A percentile compares a stretch with the other conserved stretches of the same genome.
Evolutionary conservation across 345 rosid genomes (phyloP).

Genomic region (Eucalyptus cloeziana): DNA sequence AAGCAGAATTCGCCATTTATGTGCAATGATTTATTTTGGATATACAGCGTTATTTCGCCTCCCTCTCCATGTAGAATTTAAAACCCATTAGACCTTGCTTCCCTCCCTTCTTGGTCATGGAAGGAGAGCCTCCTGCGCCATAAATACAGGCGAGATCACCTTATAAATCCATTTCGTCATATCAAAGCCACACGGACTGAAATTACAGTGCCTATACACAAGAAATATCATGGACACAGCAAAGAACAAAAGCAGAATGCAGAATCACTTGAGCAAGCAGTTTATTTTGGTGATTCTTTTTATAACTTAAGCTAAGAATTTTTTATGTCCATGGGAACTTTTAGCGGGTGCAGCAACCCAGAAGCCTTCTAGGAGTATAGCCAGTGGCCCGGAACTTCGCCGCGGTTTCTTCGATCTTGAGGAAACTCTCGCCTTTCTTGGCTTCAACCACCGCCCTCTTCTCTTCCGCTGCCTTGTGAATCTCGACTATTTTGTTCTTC

Average conservation of each 20-base stretch:
- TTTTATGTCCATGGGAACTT: background rate
- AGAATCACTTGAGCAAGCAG: background rate
- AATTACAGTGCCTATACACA: background rate
- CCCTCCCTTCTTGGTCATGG: background rate
- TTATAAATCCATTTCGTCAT: background rate
- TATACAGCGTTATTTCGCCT: background rate
- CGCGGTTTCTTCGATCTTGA: constrained; percentile 37
- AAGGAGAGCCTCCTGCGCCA: background rate
- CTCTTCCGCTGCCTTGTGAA: constrained; percentile 51
- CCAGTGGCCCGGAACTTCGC: constrained; percentile 35
- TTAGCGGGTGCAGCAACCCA: constrained; percentile 26
- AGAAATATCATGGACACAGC: background rate
- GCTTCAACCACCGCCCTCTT: constrained; percentile 52
- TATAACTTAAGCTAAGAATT: background rate
- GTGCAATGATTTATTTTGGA: background rate
- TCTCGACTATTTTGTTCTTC: constrained; percentile 46
- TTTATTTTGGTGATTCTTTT: background rate
- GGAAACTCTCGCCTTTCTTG: constrained; percentile 18
- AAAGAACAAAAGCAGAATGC: background rate
- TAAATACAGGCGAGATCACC: background rate
- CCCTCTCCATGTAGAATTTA: background rate
- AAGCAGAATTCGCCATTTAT: background rate
- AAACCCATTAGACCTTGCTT: background rate
- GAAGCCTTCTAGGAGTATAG: constrained; percentile 20
- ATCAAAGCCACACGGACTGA: background rate